Evolutionary conservation across 2,329 filamentous ascomycete species (phyloP), one percentile per base, ranked within the genome.

Genomic region (Fusarium tuaranense): DNA sequence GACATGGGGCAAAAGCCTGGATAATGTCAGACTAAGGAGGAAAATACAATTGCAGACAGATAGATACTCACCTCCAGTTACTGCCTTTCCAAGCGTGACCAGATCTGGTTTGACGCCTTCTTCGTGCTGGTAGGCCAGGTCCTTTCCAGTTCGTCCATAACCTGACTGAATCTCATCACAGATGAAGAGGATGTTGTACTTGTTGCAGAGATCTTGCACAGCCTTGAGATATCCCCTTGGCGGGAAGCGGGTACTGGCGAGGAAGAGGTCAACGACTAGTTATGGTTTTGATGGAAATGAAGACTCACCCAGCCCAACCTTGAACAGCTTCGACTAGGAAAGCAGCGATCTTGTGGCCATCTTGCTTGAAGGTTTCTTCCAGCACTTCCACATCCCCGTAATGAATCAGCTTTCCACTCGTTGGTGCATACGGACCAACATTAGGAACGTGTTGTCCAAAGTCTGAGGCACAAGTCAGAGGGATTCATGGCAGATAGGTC

Each of bases 141-240:
- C 92, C 81, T 92, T 93, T 63, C 95, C 95, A n/a, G 95, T 98
- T 71, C 95, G 92, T 59, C 94, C 95, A 81, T 98, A 97, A 74
- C 95, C 95, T 4, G 95, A 97, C 85, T 99, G 97, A 79, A 99
- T 98, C 88, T 99, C 97, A 82, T 99, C 97, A 83, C 94, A 97
- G 83, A 99, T 98, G 80, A 99, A 87, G 57, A 99, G 91, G 41
- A 97, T 95, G 75, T 98, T 98, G 88, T 98, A 91, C 88, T 97
- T 94, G 84, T 94, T 95, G 88, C 97, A 99, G 27, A 98, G 92
- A 25, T 90, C 93, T 65, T 95, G 90, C 62, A 94, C 93, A 78
- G 92, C 90, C 76, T 87, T 84, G 39, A 98, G 89, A 84, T 98
- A 98, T n/a, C 68, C 68, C 20, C 59, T 67, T 16, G 57, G 68